Evolutionary conservation across 2,329 filamentous ascomycete species (phyloP).

Genomic region (Emmonsiellopsis sp.): DNA sequence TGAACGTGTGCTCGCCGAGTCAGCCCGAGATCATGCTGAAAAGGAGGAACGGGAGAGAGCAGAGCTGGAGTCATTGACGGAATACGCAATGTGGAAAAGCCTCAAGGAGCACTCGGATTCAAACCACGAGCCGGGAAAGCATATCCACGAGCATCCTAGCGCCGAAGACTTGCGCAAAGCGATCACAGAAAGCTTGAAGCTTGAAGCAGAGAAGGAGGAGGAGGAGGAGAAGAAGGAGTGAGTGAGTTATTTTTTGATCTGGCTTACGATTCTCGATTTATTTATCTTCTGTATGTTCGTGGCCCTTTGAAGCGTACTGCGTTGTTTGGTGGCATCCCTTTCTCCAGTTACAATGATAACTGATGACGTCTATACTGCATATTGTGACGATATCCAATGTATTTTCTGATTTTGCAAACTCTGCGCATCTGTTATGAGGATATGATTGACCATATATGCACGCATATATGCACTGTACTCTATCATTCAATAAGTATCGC

Average conservation of each 20-base stretch:
- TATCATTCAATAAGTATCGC: no score
- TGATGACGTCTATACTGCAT: no score
- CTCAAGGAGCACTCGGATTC: conserved; percentile 23
- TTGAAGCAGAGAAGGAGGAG: neutral
- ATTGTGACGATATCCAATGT: no score
- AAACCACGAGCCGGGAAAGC: neutral
- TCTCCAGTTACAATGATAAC: no score
- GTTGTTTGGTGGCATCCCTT: no score
- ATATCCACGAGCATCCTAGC: neutral
- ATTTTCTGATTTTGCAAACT: no score
- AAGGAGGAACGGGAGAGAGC: conserved; percentile 39
- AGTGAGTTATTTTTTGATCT: neutral
- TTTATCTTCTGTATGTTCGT: no score
- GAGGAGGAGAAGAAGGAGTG: neutral
- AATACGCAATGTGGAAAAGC: conserved; percentile 71
- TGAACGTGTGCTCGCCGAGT: conserved; percentile 19
- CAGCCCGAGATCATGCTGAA: conserved; percentile 23
- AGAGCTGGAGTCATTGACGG: conserved; percentile 65
- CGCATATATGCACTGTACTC: no score
- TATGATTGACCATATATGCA: no score
- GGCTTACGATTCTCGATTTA: neutral
- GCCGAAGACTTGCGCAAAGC: neutral
- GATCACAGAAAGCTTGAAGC: neutral
- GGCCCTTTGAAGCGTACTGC: no score
- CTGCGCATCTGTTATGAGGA: no score